Evolutionary conservation across 202 grass and related monocot genomes (phyloP).

Genomic region (Sporobolus alterniflorus): DNA sequence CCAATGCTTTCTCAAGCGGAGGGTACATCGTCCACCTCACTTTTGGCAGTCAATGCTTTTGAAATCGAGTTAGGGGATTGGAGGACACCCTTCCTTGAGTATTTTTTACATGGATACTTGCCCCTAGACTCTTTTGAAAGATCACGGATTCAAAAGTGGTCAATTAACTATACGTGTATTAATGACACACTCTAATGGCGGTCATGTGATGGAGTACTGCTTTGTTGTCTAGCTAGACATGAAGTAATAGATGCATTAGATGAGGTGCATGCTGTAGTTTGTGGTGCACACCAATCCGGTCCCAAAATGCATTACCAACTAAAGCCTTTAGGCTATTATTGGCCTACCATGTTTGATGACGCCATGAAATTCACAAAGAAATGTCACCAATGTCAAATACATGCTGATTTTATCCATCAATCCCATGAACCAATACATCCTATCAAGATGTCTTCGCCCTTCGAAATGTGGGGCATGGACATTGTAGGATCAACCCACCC

Average conservation of each 20-base stretch:
- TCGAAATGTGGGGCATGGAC: slow-evolving; percentile 17
- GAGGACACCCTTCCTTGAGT: not conserved
- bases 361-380: slow-evolving; percentile 1
- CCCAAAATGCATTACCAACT: not conserved
- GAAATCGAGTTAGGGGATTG: slow-evolving; percentile 7
- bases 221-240: not conserved
- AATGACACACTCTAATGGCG: not conserved
- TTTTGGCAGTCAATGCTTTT: not conserved
- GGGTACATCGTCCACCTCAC: not conserved
- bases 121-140: not conserved
- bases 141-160: not conserved
- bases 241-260: not conserved
- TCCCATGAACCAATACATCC: not conserved
- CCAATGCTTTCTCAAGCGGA: not conserved
- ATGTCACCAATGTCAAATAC: slow-evolving; percentile 7
- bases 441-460: not conserved
- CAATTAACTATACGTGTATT: not conserved
- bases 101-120: not conserved
- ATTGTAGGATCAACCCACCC: not conserved
- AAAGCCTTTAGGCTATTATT: slow-evolving; percentile 8
- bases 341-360: not conserved
- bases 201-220: not conserved
- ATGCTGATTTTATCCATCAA: slow-evolving; percentile 2
- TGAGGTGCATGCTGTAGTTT: not conserved
- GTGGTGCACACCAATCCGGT: not conserved